Evolutionary conservation across 2,329 filamentous ascomycete species (phyloP).

Genomic region (Fonsecaea multimorphosa): DNA sequence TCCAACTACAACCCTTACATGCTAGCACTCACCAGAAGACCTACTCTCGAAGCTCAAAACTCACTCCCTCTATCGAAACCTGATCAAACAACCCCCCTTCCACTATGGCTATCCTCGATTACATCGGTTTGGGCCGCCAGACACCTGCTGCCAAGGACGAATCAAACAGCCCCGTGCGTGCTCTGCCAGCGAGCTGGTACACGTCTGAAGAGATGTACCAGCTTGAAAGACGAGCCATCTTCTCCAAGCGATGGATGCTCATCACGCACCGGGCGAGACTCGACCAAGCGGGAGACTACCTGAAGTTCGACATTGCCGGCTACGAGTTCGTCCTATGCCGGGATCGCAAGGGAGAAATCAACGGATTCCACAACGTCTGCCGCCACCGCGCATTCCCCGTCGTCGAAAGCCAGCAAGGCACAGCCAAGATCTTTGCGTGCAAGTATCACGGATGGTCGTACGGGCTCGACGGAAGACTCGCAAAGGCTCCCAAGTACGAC

Average conservation of each 20-base stretch:
- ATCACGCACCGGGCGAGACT: conserved; percentile 53
- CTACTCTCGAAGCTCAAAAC: not conserved
- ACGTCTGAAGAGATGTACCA: conserved; percentile 57
- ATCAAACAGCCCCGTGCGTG: conserved; percentile 20
- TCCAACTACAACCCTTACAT: not conserved
- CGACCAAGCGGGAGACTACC: conserved; percentile 54
- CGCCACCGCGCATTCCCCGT: conserved; percentile 65
- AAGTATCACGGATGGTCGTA: conserved; percentile 71
- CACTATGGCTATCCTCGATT: conserved; percentile 17
- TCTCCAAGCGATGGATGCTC: conserved; percentile 57
- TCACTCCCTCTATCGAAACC: conserved; percentile 5
- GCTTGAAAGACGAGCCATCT: conserved; percentile 58
- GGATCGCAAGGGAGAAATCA: conserved; percentile 59
- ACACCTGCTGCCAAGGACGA: conserved; percentile 2
- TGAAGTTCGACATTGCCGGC: conserved; percentile 46
- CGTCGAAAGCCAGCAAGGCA: conserved; percentile 45
- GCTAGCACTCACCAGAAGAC: not conserved
- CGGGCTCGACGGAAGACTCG: conserved; percentile 62
- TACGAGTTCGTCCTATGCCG: conserved; percentile 62
- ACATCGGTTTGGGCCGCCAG: conserved; percentile 18
- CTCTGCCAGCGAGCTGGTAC: conserved; percentile 60
- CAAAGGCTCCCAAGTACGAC: conserved; percentile 66
- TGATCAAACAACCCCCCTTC: not conserved
- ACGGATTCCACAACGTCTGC: conserved; percentile 69
- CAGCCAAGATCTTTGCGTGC: conserved; percentile 59